Base-by-base conservation (phyloP, 768 basidiomycete species). In the Pleurotus pulmonarius region DNA sequence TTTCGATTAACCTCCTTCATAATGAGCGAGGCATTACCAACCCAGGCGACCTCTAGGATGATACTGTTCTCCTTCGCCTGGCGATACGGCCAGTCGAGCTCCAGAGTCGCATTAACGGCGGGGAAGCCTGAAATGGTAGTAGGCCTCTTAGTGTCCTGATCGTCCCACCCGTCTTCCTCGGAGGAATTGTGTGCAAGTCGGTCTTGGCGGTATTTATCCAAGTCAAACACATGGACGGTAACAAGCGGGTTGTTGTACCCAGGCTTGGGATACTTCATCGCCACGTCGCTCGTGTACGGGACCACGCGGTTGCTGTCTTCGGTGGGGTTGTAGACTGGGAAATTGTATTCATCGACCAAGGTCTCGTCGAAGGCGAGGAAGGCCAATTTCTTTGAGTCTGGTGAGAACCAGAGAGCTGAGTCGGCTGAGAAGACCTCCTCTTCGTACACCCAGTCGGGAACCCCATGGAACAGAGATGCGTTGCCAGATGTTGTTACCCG, bases 371-470 rank as follows among this genome's bases (percentile, higher is more conserved):
- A 86, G 9, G 81, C 73, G 43, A 98, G 83, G 77, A 89, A 99
- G 0, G 94, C 93, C 44, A 99, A 59, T 58, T 83, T 85, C 16
- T 71, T 64, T 0, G 85, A 84, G 62, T 87, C 81, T 3, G 95
- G 96, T 8, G 90, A 88, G 89, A 91, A 98, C 94, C 94, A 98
- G 4, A 96, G 74, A 0, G 94, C 86, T 47, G 69, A 84, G 65
- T 94, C 83, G 39, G 72, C 66, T 3, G 78, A 73, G 62, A 94
- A 89, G 20, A 98, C 84, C 67, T 97, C 94, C 66, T 96, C 93
- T 68, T 96, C 94, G 69, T 95, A 95, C 4, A 98, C 96, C 96
- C 97, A 98, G 67, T 97, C 94, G 0, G 94, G 92, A 1, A 97
- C 90, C 5, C 97, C 97, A 64, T 98, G 86, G 77, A 98, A 97